These are phyloP conservation scores for Geotrichum carabidarum DNA, from an alignment of 1,139 yeast genomes.

Conservation along the genomic window DNA sequence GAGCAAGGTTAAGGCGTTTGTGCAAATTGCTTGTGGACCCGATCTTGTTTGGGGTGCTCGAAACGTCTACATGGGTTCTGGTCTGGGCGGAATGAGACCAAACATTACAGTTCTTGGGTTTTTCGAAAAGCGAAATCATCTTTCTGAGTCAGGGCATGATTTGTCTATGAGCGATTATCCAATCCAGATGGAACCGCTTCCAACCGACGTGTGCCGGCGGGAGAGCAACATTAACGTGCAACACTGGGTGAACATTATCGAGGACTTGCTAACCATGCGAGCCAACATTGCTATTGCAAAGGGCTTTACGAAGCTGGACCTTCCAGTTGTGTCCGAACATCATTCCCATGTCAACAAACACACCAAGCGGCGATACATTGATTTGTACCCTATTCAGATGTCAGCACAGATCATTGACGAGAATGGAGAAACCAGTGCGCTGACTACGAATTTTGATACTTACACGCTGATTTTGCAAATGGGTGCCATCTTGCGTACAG, in stretches of 20 bases:
- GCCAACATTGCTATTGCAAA: conserved; percentile 92
- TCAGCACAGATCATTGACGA: conserved; percentile 67
- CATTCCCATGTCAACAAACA: conserved; percentile 1
- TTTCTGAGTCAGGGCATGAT: background rate
- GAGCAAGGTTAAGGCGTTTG: conserved; percentile 80
- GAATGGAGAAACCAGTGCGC: conserved; percentile 58
- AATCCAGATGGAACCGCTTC: conserved; percentile 42
- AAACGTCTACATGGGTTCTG: conserved; percentile 85
- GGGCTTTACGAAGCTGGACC: conserved; percentile 60
- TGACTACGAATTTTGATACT: conserved; percentile 89
- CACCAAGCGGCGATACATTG: conserved; percentile 47
- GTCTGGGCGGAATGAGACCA: conserved; percentile 95
- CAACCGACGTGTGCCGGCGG: conserved; percentile 74
- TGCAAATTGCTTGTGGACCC: conserved; percentile 86
- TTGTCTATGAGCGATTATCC: conserved; percentile 8
- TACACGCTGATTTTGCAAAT: conserved; percentile 86
- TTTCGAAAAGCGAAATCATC: conserved; percentile 18
- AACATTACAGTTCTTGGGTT: conserved; percentile 64
- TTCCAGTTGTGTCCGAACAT: conserved; percentile 43
- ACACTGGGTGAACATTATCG: conserved; percentile 90
- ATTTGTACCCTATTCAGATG: conserved; percentile 94
- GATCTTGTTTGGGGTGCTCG: conserved; percentile 93
- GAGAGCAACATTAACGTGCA: conserved; percentile 65
- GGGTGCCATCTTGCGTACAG: conserved; percentile 88
- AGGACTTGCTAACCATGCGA: conserved; percentile 86